Evolutionary conservation across 2,329 filamentous ascomycete genomes (phyloP), one percentile per base, ranked within the genome.

Genomic region (Corniculantispora saksenae): DNA sequence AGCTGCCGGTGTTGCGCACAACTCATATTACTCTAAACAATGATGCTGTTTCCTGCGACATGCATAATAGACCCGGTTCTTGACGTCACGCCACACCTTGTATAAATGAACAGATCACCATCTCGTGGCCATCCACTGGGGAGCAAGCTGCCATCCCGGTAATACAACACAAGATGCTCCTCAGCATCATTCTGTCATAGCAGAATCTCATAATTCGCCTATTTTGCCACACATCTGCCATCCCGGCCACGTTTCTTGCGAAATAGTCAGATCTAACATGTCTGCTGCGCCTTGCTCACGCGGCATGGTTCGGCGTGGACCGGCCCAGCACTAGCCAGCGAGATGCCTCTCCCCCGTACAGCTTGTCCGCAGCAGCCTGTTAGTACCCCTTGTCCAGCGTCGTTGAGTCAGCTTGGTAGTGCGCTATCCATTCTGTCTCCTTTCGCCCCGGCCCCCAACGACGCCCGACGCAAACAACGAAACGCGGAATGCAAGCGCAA

Each of bases 31-130:
- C 17, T 43, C 5, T 43, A 43, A 43, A 43, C 4, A 43, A 19
- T 43, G n/a, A 13, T 43, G 9, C 38, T 43, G 32, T 32, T 32
- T n/a, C n/a, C 38, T 15, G 38, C 17, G 38, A 43, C 38, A 13
- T 43, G 38, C 45, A 54, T 35, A 25, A 54, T 35, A 29, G 17
- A 54, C 29, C 25, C 51, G 21, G 21, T 51, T n/a, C 23, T 58
- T 48, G 56, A 59, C 40, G 56, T 59, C 56, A 59, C 56, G 12
- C 56, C 40, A 59, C 56, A 59, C 25, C 25, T 23, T 19, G 56
- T 48, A 13, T 23, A 21, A 59, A 59, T 48, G 56, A 32, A 21
- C 25, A 59, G 40, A 59, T 59, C 56, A 23, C 19, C 56, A 40
- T n/a, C 40, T 38, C 25, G 15, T 23, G 17, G 15, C 29, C 51